Percentiles rank a stretch among this genome's conserved stretches.
Conservation (phyloP, 2,329 filamentous ascomycete species). For the Clarireedia homoeocarpa region DNA sequence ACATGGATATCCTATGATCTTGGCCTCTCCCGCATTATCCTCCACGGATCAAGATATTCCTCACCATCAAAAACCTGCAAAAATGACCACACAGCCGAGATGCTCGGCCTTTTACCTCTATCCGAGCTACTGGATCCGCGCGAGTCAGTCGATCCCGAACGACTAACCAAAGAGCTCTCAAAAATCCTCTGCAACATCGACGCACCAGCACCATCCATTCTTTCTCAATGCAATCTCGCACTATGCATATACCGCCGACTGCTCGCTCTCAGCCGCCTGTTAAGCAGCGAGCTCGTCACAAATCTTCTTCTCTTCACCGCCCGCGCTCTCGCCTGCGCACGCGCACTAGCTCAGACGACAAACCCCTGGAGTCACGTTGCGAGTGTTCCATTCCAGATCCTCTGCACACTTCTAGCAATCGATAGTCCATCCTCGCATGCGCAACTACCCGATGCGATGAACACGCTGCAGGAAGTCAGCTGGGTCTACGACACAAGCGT, state of each 20-base stretch:
- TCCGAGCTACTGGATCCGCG: constrained; percentile 5
- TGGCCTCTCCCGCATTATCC: background rate
- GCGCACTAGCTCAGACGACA: background rate
- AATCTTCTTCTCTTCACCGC: background rate
- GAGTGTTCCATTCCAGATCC: constrained; percentile 12
- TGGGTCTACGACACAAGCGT: background rate
- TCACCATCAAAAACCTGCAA: background rate
- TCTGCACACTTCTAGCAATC: constrained; percentile 12
- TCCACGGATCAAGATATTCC: background rate
- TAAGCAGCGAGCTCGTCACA: background rate
- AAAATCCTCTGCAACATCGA: background rate
- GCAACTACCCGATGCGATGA: constrained; percentile 7
- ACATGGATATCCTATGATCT: constrained; percentile 7
- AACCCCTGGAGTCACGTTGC: constrained; percentile 13
- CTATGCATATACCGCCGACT: constrained; percentile 6
- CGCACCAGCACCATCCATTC: background rate
- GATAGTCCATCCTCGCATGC: constrained; percentile 7
- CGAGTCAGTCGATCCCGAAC: background rate
- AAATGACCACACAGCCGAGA: constrained; percentile 4
- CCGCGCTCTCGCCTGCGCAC: background rate
- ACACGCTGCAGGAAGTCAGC: constrained; percentile 7
- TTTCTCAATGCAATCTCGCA: constrained; percentile 5
- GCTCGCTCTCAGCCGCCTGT: background rate
- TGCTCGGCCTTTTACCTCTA: constrained; percentile 4
- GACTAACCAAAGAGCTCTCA: background rate